Base-by-base conservation (phyloP, 2,329 filamentous ascomycete species). In the Huntiella moniliformis region DNA sequence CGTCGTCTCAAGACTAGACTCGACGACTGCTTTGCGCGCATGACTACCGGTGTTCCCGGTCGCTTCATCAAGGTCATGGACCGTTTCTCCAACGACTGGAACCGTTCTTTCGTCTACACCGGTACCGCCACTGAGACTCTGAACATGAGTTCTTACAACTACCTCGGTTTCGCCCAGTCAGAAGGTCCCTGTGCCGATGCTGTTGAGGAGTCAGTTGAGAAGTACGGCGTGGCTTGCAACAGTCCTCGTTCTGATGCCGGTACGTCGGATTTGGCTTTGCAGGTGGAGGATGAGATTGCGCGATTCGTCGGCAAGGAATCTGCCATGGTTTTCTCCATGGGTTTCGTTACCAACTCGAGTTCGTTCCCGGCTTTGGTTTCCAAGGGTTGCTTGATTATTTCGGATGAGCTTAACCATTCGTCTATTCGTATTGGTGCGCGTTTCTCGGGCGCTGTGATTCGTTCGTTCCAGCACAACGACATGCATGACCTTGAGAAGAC, bases 91-190 rank as follows among this genome's bases (percentile, higher is more conserved):
- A 74, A 88, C 58, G 85, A 98, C 59, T 86, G 84, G 68, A 98
- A 98, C 65, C 73, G 80, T 56, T 79, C 81, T 49, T 98, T 94
- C 67, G 75, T 82, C 59, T 78, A 86, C 61, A 87, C 83, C 1
- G 91, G 91, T 48, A 93, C 85, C 41, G 80, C 76, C 49, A 96
- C 88, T 1, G 85, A 98, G 63, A 96, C 91, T 0, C 68, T 98
- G 56, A 98, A 98, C 65, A 82, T 98, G 80, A 95, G 88, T 67
- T 98, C 91, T 1, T 98, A 98, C 72, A 98, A 98, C 64, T 98
- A 98, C 60, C 82, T 98, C 17, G 91, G 91, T 38, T 98, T 98
- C 56, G 91, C 91, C 44, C 91, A 98, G 61, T 95, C 91, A 0
- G 87, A 96, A 53, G 91, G 91, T 8, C 88, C 91, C 36, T 98